Base-by-base conservation (phyloP, 179 eudicot species). In the Heliamphora pulchella region DNA sequence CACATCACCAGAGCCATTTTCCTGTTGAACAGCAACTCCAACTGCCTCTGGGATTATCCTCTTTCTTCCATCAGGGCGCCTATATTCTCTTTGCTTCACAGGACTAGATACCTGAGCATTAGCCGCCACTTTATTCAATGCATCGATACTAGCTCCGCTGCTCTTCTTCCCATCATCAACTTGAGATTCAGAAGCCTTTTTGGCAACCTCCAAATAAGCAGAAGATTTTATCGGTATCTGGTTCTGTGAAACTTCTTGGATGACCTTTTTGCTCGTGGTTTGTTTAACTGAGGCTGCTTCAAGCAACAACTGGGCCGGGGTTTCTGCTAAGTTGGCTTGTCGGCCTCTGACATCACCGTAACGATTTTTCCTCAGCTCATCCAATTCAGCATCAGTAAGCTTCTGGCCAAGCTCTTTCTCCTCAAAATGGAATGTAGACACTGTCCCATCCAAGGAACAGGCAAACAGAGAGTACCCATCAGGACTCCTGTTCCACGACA, bases 391-490 rank as follows among this genome's bases (percentile, higher is more conserved):
- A 62, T 96, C 96, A 31, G 85, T 87, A 77, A 96, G 86, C 88
- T 88, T 90, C 76, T 90, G 89, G 51, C 99, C 99, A 75, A 96
- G 86, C 86, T 96, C 99, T 81, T 86, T 96, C 68, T 78, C 91
- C 77, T 94, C 99, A 85, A 96, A 96, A 83, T 89, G 94, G 77
- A 96, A 96, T 78, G 96, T 90, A 61, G 98, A 94, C 77, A 94
- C 91, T 9, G 97, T 88, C 59, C 99, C 99, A 83, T 96, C 98
- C 89, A 96, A 89, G 71, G 99, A 96, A 77, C 99, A 92, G 53
- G 98, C 99, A 86, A 96, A 94, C 43, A 96, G 86, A 14, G 99
- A 90, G 85, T 94, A 96, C n/a, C 99, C 98, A 82, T 96, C 99
- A 85, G 99, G 99, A 82, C 98, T 96, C 99, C 99, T 96, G 89